Base-by-base conservation (phyloP, 169 alveolate genomes). In the Cryptosporidium sp. region DNA sequence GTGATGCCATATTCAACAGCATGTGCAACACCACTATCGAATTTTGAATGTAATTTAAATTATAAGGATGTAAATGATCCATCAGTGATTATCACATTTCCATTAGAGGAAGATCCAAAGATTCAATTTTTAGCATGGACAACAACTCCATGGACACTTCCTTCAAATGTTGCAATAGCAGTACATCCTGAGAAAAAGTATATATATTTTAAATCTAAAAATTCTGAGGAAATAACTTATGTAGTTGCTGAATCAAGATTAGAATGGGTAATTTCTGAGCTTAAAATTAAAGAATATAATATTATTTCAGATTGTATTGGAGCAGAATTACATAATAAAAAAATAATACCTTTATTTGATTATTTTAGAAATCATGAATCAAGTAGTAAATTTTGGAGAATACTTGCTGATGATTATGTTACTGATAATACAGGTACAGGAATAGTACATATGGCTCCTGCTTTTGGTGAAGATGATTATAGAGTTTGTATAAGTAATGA, bases 81-180 rank as follows among this genome's bases (percentile, higher is more conserved):
- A 7, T 95, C 99, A 48, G 91, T 98, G 50, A 93, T 97, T 43
- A 96, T 98, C 21, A 95, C 99, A 31, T 98, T 98, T 95, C 97
- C 97, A 6, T 45, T 93, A 35, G 80, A 84, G n/a, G 93, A 86
- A 41, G 97, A 94, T 68, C 95, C 92, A 29, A 92, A 92, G 23
- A 86, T 94, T 1, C 93, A 93, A 58, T 92, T 96, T 50, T 92
- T 98, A 2, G 99, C 99, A 45, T 98, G 99, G 99, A 98, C 99
- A 48, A 98, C 99, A 16, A 98, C 99, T 0, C 99, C 99, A 4
- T 98, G 99, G 99, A 98, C 99, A 0, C 95, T 98, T n/a, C 99
- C 99, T 0, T 93, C 99, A 35, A 98, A 98, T 93, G 91, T 97
- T 68, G 99, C 98, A 62, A 92, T 97, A 37, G 97, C 99, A 51